Evolutionary conservation across 352 stramenopile species (phyloP).

Genomic region (Phytopythium delawarense): DNA sequence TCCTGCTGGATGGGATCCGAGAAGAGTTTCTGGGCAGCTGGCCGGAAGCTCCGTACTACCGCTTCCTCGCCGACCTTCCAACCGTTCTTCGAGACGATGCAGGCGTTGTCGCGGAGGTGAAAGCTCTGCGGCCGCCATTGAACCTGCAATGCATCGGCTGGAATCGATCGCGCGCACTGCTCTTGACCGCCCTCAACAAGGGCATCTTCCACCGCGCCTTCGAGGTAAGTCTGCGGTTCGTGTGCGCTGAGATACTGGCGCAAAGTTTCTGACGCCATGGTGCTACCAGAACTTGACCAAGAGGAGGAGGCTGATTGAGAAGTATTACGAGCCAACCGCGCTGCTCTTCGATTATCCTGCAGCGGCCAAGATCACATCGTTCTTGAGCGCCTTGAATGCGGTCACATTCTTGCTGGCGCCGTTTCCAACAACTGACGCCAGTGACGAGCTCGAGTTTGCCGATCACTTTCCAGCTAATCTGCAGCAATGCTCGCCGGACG

Average conservation of each 20-base stretch:
- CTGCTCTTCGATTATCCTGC: conserved; percentile 65
- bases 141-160: conserved; percentile 59
- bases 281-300: conserved; percentile 60
- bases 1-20: conserved; percentile 67
- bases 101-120: conserved; percentile 54
- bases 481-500: conserved; percentile 45
- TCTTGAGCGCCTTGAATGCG: conserved; percentile 67
- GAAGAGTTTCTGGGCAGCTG: conserved; percentile 39
- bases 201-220: conserved; percentile 71
- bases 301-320: conserved; percentile 48
- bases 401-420: conserved; percentile 53
- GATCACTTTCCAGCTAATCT: conserved; percentile 41
- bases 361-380: conserved; percentile 44
- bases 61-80: conserved; percentile 58
- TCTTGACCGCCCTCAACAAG: conserved; percentile 70
- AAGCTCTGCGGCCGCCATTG: conserved; percentile 19
- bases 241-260: background rate
- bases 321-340: conserved; percentile 54
- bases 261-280: background rate
- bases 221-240: conserved; percentile 29
- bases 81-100: conserved; percentile 63
- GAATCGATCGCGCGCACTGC: conserved; percentile 56
- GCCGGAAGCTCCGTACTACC: conserved; percentile 72
- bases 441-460: conserved; percentile 10
- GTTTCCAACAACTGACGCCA: conserved; percentile 16